Evolutionary conservation across 73 alveolate genomes (phyloP).

Genomic region (Tetrahymena borealis): DNA sequence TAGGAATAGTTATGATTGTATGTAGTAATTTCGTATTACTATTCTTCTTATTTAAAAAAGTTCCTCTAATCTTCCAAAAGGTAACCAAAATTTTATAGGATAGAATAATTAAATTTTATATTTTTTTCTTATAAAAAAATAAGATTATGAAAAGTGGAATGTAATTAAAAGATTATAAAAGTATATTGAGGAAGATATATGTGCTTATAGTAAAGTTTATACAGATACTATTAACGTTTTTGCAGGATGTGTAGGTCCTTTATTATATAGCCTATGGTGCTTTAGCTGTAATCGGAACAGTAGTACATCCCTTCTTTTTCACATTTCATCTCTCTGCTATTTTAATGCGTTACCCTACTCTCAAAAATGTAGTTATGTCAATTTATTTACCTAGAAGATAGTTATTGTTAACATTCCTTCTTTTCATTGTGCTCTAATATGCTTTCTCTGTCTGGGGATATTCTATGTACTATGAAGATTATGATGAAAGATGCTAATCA

Average conservation of each 20-base stretch:
- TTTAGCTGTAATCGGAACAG: conserved; percentile 80
- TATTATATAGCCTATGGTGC: conserved; percentile 73
- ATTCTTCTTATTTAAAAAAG: conserved; percentile 45
- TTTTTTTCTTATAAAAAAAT: not conserved
- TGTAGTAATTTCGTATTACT: conserved; percentile 32
- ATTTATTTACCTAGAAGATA: conserved; percentile 78
- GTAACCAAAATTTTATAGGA: not conserved
- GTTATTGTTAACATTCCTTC: conserved; percentile 76
- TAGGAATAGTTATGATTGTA: conserved; percentile 45
- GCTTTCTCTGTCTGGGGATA: conserved; percentile 78
- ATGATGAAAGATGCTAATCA: conserved; percentile 75
- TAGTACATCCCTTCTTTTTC: conserved; percentile 74
- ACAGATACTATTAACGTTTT: conserved; percentile 16
- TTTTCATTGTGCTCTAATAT: conserved; percentile 78
- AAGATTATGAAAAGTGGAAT: not conserved
- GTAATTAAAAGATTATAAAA: not conserved
- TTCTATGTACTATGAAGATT: conserved; percentile 63
- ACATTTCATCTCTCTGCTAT: conserved; percentile 83
- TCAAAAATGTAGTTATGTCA: conserved; percentile 82
- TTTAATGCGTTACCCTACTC: conserved; percentile 67
- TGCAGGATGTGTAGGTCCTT: conserved; percentile 52
- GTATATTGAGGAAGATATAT: not conserved
- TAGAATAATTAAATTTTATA: not conserved
- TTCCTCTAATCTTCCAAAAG: conserved; percentile 35
- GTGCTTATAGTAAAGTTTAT: not conserved